A percentile compares a stretch with the other conserved stretches of the same genome.
phyloP scores from a whole-genome alignment of 2,329 filamentous ascomycete species.

The Xylariaceae sp. region DNA sequence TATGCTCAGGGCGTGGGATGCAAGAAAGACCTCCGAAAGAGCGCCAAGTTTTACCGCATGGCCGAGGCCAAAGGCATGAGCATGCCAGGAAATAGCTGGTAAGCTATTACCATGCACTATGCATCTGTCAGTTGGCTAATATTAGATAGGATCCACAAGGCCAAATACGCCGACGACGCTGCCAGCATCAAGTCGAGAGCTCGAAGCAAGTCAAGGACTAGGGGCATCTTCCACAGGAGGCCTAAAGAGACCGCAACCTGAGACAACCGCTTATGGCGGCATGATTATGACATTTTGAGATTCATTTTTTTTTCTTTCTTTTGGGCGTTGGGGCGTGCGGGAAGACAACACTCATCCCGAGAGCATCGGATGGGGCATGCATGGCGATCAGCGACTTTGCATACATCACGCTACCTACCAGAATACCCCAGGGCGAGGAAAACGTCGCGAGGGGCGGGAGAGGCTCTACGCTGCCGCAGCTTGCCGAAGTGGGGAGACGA shows the following conservation, averaged over 20 bases:
- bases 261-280: constrained; percentile 1
- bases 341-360: too few relatives aligned
- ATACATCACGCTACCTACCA: too few relatives aligned
- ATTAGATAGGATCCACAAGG: constrained; percentile 83
- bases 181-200: constrained; percentile 39
- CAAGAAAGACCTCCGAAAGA: constrained; percentile 94
- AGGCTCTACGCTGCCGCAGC: too few relatives aligned
- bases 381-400: too few relatives aligned
- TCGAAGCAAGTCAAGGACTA: constrained; percentile 68
- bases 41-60: constrained; percentile 80
- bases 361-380: too few relatives aligned
- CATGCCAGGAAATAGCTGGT: constrained; percentile 99
- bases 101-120: constrained; percentile 27
- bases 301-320: background rate
- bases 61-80: constrained; percentile 91
- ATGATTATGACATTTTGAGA: too few relatives aligned
- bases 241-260: constrained; percentile 12
- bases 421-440: too few relatives aligned
- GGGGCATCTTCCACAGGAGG: constrained; percentile 64
- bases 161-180: constrained; percentile 74
- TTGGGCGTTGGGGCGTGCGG: constrained; percentile 6
- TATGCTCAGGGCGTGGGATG: constrained; percentile 90
- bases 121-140: constrained; percentile 8
- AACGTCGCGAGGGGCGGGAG: too few relatives aligned
- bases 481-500: too few relatives aligned